Conservation (phyloP, 1,284 basidiomycete species). For the Boletus smithii region DNA sequence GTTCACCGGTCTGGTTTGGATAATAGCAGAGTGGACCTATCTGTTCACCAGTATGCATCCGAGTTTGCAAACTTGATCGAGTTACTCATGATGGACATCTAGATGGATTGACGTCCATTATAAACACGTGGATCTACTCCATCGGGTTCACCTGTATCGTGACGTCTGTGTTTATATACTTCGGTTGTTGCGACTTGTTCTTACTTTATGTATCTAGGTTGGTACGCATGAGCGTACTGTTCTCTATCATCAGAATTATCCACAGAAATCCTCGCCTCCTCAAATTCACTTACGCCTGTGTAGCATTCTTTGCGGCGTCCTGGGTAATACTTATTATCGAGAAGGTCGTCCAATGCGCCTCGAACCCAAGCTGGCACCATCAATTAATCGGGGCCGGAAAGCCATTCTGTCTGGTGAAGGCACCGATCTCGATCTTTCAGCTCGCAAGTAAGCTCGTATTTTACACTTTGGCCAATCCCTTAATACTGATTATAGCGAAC, state of each 20-base stretch:
- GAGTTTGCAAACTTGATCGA: too few species aligned
- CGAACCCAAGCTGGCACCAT: constrained; percentile 17
- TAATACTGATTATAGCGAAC: background rate
- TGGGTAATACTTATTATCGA: constrained; percentile 13
- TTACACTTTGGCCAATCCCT: background rate
- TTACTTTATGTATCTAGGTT: constrained; percentile 8
- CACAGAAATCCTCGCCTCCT: constrained; percentile 9
- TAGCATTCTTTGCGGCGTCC: constrained; percentile 8
- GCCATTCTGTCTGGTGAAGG: constrained; percentile 1
- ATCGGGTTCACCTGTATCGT: constrained; percentile 13
- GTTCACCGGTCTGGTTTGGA: constrained; percentile 10
- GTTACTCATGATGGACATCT: background rate
- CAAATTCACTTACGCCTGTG: constrained; percentile 13
- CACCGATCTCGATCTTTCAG: constrained; percentile 8
- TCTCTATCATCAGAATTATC: constrained; percentile 22
- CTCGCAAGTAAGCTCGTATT: constrained; percentile 13
- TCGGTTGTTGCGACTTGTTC: background rate
- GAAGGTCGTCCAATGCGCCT: constrained; percentile 15
- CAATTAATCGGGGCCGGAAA: background rate
- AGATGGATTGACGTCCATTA: constrained; percentile 12
- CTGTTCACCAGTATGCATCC: constrained; percentile 11
- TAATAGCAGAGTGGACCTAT: constrained; percentile 15
- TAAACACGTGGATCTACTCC: constrained; percentile 10
- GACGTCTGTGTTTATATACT: constrained; percentile 7
- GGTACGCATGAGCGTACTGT: constrained; percentile 19